These are phyloP conservation scores for Fusarium dlaminii DNA, from an alignment of 2,329 filamentous ascomycete genomes.

Conservation along the genomic window DNA sequence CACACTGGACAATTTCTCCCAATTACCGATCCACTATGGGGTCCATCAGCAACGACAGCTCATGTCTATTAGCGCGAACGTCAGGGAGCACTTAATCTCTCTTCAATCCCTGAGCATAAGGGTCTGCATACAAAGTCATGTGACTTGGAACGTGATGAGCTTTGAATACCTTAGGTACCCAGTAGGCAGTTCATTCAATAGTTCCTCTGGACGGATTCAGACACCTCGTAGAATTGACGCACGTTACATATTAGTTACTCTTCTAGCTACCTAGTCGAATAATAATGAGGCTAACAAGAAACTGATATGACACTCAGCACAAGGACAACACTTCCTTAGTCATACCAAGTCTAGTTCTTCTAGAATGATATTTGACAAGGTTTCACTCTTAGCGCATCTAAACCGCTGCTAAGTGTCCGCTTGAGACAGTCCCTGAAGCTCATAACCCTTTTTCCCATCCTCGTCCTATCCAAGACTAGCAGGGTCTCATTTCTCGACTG, in stretches of 20 bases:
- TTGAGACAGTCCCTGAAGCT: conserved; percentile 15
- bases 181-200: not conserved
- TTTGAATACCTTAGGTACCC: too few relatives aligned
- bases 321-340: not conserved
- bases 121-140: conserved; percentile 18
- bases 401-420: not conserved
- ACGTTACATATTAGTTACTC: not conserved
- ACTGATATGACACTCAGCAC: not conserved
- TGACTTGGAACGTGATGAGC: not conserved
- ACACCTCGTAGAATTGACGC: not conserved
- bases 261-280: not conserved
- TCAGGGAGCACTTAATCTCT: conserved; percentile 23
- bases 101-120: conserved; percentile 1
- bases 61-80: conserved; percentile 18
- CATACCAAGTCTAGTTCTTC: conserved; percentile 9
- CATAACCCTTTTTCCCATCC: not conserved
- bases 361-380: conserved; percentile 20
- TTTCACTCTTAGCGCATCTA: conserved; percentile 14
- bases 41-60: conserved; percentile 3
- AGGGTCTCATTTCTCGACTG: conserved; percentile 17
- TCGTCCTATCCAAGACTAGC: not conserved
- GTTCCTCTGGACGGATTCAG: not conserved
- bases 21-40: conserved; percentile 28
- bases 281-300: not conserved
- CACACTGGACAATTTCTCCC: not conserved